Percentiles rank a stretch among this genome's conserved stretches.
phyloP scores from a whole-genome alignment of 2,329 filamentous ascomycete species.

The Esteya vermicola region DNA sequence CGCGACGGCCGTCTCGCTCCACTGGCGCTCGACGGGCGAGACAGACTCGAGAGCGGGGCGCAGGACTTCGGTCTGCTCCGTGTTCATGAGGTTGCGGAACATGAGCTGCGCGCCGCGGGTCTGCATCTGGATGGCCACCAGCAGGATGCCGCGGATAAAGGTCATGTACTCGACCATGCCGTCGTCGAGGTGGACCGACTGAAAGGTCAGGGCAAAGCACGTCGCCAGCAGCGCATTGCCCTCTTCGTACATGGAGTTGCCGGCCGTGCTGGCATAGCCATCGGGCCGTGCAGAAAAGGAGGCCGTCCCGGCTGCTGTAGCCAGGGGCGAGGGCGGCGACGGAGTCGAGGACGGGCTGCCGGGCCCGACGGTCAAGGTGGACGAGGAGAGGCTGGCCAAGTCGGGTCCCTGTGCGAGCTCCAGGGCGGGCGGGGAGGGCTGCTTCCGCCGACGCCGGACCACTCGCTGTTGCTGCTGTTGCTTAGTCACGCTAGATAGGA shows the following conservation, averaged over 20 bases:
- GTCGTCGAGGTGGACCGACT: constrained; percentile 42
- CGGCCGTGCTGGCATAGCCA: not conserved
- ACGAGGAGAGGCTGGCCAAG: not conserved
- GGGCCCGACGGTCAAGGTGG: too few relatives aligned
- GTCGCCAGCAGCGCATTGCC: constrained; percentile 45
- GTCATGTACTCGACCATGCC: constrained; percentile 47
- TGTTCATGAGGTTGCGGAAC: constrained; percentile 30
- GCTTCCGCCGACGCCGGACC: too few relatives aligned
- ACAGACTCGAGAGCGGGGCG: constrained; percentile 31
- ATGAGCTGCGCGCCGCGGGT: constrained; percentile 36
- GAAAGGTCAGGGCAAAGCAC: constrained; percentile 44
- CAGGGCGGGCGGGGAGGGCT: not conserved
- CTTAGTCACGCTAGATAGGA: constrained; percentile 28
- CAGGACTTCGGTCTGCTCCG: constrained; percentile 25
- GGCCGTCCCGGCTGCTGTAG: too few relatives aligned
- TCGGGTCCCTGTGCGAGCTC: not conserved
- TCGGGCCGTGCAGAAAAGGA: too few relatives aligned
- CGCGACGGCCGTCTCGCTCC: constrained; percentile 30
- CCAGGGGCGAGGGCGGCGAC: too few relatives aligned
- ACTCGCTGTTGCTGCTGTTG: too few relatives aligned
- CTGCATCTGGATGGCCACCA: constrained; percentile 40
- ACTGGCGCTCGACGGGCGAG: constrained; percentile 22
- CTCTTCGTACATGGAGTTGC: constrained; percentile 25
- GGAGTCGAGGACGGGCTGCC: too few relatives aligned
- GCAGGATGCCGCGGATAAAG: constrained; percentile 41